Conservation (phyloP, 345 rosid genomes). For the Boechera retrofracta region DNA sequence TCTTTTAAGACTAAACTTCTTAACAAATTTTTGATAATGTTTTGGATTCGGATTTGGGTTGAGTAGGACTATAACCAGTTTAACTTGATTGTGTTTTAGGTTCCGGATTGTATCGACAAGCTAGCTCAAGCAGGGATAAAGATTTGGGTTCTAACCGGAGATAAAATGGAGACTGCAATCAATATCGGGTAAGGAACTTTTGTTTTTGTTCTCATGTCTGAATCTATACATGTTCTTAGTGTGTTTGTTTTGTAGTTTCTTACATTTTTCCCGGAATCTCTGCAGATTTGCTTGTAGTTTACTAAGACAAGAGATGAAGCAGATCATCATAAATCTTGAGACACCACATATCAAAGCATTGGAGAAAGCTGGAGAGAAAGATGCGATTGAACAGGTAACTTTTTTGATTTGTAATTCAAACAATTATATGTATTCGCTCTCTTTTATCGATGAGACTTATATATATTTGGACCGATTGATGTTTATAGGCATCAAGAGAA, state of each 20-base stretch:
- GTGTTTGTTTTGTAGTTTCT: constrained; percentile 27
- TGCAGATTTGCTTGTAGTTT: constrained; percentile 95
- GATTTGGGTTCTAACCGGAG: constrained; percentile 97
- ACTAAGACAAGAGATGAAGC: constrained; percentile 94
- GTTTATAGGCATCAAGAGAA: constrained; percentile 65
- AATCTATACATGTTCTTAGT: constrained; percentile 13
- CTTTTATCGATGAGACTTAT: not conserved
- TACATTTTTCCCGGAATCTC: not conserved
- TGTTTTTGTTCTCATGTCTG: not conserved
- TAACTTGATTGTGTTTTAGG: constrained; percentile 51
- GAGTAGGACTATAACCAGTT: constrained; percentile 20
- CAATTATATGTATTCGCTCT: not conserved
- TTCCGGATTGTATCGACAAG: constrained; percentile 97
- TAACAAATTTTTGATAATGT: not conserved
- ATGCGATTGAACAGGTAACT: constrained; percentile 60
- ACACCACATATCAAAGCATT: constrained; percentile 64
- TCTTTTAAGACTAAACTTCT: not conserved
- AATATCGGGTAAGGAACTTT: constrained; percentile 73
- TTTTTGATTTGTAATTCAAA: not conserved
- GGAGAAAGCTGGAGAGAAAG: constrained; percentile 77
- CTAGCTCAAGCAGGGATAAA: constrained; percentile 98
- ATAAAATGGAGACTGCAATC: constrained; percentile 98
- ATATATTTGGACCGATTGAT: not conserved
- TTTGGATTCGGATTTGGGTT: not conserved
- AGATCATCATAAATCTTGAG: constrained; percentile 82